Percentiles rank a stretch among this genome's conserved stretches.
Evolutionary conservation across 768 basidiomycete genomes (phyloP).

Genomic region (Ramaria rubella): DNA sequence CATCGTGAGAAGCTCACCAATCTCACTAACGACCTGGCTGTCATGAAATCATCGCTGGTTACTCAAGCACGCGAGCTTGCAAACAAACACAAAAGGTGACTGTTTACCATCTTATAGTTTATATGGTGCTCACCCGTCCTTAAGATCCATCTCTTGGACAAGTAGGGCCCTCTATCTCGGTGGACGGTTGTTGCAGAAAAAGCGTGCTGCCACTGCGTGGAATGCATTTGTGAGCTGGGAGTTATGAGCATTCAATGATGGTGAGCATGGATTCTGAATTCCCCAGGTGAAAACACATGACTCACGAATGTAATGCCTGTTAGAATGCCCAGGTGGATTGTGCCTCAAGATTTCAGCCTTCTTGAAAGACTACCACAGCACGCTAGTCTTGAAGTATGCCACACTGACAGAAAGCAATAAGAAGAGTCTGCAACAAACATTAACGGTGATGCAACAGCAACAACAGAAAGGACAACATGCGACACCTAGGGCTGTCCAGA

Average conservation of each 20-base stretch:
- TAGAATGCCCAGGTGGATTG: no score
- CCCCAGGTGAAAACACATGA: no score
- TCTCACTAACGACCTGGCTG: background rate
- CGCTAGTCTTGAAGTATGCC: background rate
- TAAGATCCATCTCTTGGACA: background rate
- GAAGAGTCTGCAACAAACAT: background rate
- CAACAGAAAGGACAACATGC: background rate
- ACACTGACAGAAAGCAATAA: background rate
- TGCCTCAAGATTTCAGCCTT: background rate
- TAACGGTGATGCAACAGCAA: background rate
- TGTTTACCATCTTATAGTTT: no score
- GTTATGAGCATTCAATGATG: background rate
- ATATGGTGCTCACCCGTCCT: no score
- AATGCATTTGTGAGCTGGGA: background rate
- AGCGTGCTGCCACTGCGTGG: background rate
- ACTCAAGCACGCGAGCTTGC: background rate
- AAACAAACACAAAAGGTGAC: background rate
- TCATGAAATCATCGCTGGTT: background rate
- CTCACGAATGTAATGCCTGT: no score
- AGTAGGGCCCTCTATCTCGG: background rate
- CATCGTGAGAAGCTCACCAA: background rate
- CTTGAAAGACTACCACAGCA: background rate
- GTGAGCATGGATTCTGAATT: no score
- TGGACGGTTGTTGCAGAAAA: background rate
- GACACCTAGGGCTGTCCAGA: background rate